Evolutionary conservation across 371 early-diverging fungal species (phyloP).

Genomic region (Catenaria anguillulae): DNA sequence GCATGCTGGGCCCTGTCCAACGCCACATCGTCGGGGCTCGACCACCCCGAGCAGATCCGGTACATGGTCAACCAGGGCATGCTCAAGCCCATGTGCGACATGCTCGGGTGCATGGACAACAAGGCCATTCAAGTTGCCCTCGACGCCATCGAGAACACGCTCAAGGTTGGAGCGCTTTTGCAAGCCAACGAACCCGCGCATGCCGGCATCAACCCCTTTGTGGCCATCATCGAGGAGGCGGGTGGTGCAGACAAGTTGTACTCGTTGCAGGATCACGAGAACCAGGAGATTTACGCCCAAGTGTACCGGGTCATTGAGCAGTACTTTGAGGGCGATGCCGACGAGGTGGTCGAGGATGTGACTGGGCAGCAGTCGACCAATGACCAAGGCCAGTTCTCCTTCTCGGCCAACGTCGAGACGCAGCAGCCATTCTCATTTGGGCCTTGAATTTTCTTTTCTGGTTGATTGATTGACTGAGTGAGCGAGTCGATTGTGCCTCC

Average conservation of each 20-base stretch:
- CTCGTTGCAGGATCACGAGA: constrained; percentile 77
- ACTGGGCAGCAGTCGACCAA: too few species aligned
- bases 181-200: constrained; percentile 34
- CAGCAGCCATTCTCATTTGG: too few species aligned
- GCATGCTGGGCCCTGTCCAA: constrained; percentile 99
- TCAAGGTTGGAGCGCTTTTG: constrained; percentile 85
- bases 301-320: constrained; percentile 79
- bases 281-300: constrained; percentile 87
- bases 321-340: constrained; percentile 80
- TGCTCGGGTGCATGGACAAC: constrained; percentile 78
- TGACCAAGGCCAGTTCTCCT: too few species aligned
- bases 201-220: constrained; percentile 51
- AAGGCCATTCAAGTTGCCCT: constrained; percentile 89
- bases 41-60: constrained; percentile 73
- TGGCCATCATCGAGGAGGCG: constrained; percentile 70
- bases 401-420: too few species aligned
- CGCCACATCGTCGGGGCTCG: constrained; percentile 84
- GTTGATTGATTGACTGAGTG: too few species aligned
- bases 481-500: too few species aligned
- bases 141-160: constrained; percentile 92
- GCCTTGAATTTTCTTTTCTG: too few species aligned
- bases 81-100: constrained; percentile 88
- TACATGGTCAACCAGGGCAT: constrained; percentile 81
- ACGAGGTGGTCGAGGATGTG: constrained; percentile 15
- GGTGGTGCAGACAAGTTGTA: constrained; percentile 86